Evolutionary conservation across 1,284 basidiomycete genomes (phyloP), one percentile per base, ranked within the genome.

Genomic region (Xerocomus minutiporus): DNA sequence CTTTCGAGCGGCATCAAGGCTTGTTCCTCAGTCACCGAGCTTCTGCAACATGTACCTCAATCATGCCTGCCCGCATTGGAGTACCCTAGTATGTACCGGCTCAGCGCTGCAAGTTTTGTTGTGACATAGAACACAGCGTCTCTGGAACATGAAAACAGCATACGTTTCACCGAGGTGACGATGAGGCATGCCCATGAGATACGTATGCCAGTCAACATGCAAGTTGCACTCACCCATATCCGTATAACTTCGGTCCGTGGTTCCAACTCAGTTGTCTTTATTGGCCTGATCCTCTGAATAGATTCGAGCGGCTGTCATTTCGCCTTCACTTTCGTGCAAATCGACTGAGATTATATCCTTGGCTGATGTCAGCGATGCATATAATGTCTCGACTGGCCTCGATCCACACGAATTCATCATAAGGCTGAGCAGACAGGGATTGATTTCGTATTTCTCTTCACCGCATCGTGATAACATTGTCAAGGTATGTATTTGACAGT

Each of bases 361-460:
- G 51, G 73, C 79, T 4, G 91, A 93, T 55, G 80, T 95, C 58
- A 91, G 88, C 70, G 92, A 95, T 62, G 81, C 91, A 1, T 89
- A 91, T 65, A 88, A 87, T 50, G 83, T 91, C 15, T 81, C 84
- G 3, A 86, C 83, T 4, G 84, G 86, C 7, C 77, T 83, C 13
- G 86, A 92, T 51, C 73, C 78, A n/a, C 76, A 88, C 53, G 89
- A 93, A 63, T 89, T 94, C 61, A 86, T 91, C 55, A 84, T 94
- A 61, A 78, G 88, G 40, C 77, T 84, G 60, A 84, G 80, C 60
- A 81, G 80, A 54, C 83, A 88, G 58, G 82, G 82, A 4, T 75
- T 79, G 12, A 89, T 83, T 0, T 70, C 86, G 39, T 87, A 86
- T 59, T 87, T 88, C 66, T 82, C 81, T 9, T 87, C 86, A 0